Base-by-base conservation (phyloP, 23 red algal genomes). In the Gracilaria domingensis region DNA sequence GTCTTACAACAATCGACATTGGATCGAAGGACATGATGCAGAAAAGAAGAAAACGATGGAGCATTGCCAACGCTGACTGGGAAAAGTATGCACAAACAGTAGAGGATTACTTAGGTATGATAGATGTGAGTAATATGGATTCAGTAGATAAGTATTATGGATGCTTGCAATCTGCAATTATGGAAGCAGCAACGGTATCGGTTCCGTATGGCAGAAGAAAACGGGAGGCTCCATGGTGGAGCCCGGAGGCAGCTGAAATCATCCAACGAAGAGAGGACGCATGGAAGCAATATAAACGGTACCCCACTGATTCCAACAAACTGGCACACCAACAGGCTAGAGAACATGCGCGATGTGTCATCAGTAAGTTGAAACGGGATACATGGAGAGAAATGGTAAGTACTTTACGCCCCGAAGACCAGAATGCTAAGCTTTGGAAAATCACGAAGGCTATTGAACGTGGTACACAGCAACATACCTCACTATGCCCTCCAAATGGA, bases 351-450 rank as follows among this genome's bases (percentile, higher is more conserved):
- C 8, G 36, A 47, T 18, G 4, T 8, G 37, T 45, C 13, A 75
- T 75, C 1, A 14, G 45, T 18, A 75, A 20, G 36, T 14, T 75
- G n/a, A 47, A 75, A 44, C 35, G 69, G 18, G 35, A 75, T 21
- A 75, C 8, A 1, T 75, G 69, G 69, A 75, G 69, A 44, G 37
- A 75, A 1, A 24, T 75, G 14, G 69, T 75, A 14, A 24, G 36
- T 45, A 26, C 2, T 1, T 36, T 75, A 5, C 35, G n/a, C 4
- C 69, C 69, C 1, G 2, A 40, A 9, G 13, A 18, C n/a, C 36
- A 75, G 2, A 36, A 75, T n/a, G 33, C 8, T 1, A 75, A 75
- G 69, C 4, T 75, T 8, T 75, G 69, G 69, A 75, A 47, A 26
- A 47, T 75, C 2, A 44, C 45, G n/a, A 75, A 75, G n/a, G 35